Evolutionary conservation across 2,329 filamentous ascomycete species (phyloP), one percentile per base, ranked within the genome.

Genomic region (Sporothrix pallida): DNA sequence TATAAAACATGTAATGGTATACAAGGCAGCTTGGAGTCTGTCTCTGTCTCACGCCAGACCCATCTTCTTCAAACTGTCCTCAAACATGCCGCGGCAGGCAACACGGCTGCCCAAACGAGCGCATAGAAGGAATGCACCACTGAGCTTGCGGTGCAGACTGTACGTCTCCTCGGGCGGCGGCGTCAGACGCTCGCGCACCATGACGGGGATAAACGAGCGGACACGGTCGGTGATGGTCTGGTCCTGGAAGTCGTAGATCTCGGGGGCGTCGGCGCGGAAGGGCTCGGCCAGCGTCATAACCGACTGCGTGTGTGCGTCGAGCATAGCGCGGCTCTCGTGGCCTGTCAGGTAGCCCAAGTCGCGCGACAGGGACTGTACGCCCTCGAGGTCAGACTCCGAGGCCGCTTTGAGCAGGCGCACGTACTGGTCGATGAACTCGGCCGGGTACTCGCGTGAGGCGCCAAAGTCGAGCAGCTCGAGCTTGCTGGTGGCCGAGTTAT

Each of bases 121-220:
- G 81, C 96, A 99, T 20, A 99, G 86, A 79, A 99, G 83, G 80
- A 99, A 99, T 0, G 96, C 97, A 0, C 96, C 96, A 81, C 94
- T 97, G 72, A 99, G 84, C 84, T 99, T 99, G 75, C 96, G 89
- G 82, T 99, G 96, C 79, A 99, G 83, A 80, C 92, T 95, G 80
- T 99, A 99, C 71, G 96, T 99, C 86, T 99, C 96, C 83, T 99
- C 97, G 0, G 96, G 96, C 31, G 97, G 96, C 31, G 96, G 95
- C 17, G 93, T 90, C 23, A 99, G 84, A 50, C 96, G 85, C 85
- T 99, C 96, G 73, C 89, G 89, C 65, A 99, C 87, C 96, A 99
- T 99, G 71, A 97, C 85, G 17, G 96, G 96, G 77, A 99, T 98
- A 71, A 97, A 87, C 3, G 86, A 88, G 79, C 95, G 91, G 73